Conservation (phyloP, 179 eudicot species). For the Silene vulgaris region DNA sequence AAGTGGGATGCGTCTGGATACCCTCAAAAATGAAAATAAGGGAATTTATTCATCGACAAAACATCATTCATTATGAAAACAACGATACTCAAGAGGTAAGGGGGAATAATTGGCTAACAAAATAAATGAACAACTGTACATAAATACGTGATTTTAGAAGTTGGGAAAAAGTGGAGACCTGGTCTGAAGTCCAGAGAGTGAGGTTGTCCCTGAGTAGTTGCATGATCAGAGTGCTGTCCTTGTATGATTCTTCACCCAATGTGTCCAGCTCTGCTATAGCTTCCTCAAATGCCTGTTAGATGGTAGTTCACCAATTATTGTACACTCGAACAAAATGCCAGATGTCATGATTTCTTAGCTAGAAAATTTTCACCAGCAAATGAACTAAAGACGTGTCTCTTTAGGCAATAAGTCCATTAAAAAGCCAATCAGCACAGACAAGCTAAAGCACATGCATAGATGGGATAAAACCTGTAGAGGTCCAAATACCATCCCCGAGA, state of each 20-base stretch:
- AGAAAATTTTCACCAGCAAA: background rate
- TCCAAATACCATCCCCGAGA: background rate
- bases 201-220: conserved; percentile 73
- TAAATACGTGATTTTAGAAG: background rate
- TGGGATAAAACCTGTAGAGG: background rate
- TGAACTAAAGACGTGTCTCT: background rate
- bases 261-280: conserved; percentile 70
- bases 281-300: conserved; percentile 60
- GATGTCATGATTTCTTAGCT: background rate
- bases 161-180: conserved; percentile 26
- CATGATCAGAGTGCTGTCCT: conserved; percentile 70
- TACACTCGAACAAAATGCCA: conserved; percentile 5
- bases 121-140: background rate
- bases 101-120: background rate
- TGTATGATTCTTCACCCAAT: conserved; percentile 70
- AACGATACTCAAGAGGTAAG: background rate
- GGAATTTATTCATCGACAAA: background rate
- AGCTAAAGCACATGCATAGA: too few species aligned
- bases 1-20: too few species aligned
- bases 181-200: conserved; percentile 73
- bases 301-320: background rate
- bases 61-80: background rate
- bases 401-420: background rate
- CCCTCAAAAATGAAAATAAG: too few species aligned
- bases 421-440: too few species aligned